Evolutionary conservation across 768 basidiomycete species (phyloP).

Genomic region (Exsudoporus frostii): DNA sequence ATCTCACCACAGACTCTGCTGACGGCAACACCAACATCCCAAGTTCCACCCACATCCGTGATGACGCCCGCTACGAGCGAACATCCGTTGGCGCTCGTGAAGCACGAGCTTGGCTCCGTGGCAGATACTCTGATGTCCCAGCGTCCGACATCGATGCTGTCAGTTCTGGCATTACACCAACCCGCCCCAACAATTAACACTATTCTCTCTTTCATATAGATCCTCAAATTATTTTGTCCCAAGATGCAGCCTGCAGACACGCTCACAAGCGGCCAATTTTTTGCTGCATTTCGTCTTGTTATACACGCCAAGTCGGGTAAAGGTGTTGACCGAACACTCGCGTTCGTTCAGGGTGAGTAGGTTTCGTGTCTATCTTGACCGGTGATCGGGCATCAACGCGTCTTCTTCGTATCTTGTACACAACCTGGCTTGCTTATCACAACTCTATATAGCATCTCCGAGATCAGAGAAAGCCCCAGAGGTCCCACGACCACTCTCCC

Average conservation of each 20-base stretch:
- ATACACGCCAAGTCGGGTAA: slow-evolving; percentile 60
- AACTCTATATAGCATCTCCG: slow-evolving; percentile 18
- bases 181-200: neutral
- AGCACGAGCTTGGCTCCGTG: slow-evolving; percentile 71
- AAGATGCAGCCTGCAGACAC: slow-evolving; percentile 48
- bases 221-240: slow-evolving; percentile 63
- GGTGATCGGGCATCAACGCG: neutral
- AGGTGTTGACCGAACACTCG: slow-evolving; percentile 60
- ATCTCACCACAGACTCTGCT: slow-evolving; percentile 41
- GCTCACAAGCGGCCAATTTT: slow-evolving; percentile 70
- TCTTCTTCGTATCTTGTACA: neutral
- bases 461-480: slow-evolving; percentile 3
- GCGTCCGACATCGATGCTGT: slow-evolving; percentile 58
- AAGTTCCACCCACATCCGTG: slow-evolving; percentile 12
- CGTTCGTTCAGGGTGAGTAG: slow-evolving; percentile 69
- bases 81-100: slow-evolving; percentile 59
- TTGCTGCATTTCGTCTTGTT: slow-evolving; percentile 67
- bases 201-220: slow-evolving; percentile 36
- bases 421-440: slow-evolving; percentile 5
- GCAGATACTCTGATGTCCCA: slow-evolving; percentile 57
- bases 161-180: slow-evolving; percentile 18
- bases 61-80: slow-evolving; percentile 53
- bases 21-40: slow-evolving; percentile 11
- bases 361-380: neutral
- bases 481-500: slow-evolving; percentile 14